Evolutionary conservation across 306 rosid genomes (phyloP).

Genomic region (Casuarina equisetifolia): DNA sequence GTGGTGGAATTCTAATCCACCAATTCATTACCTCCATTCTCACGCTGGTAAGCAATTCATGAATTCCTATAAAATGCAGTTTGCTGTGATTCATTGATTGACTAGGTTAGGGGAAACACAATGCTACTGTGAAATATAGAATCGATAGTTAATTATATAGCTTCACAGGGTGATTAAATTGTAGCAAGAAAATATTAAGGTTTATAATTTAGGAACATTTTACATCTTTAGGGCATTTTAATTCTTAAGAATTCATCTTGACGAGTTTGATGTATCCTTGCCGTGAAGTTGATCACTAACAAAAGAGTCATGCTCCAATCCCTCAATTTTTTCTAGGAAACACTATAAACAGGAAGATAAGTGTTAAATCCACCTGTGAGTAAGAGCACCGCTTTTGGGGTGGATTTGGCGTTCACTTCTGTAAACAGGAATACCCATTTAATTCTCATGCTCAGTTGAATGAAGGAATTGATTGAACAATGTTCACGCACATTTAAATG

Average conservation of each 20-base stretch:
- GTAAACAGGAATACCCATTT: neutral
- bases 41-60: slow-evolving; percentile 43
- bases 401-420: neutral
- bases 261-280: neutral
- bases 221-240: neutral
- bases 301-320: neutral
- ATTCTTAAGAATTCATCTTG: neutral
- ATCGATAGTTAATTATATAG: neutral
- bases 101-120: neutral
- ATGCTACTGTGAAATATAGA: neutral
- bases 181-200: neutral
- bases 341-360: neutral
- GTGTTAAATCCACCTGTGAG: too few species aligned
- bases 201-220: neutral
- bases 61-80: neutral
- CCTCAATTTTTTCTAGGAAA: neutral
- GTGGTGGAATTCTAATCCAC: slow-evolving; percentile 48
- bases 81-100: neutral
- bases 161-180: neutral
- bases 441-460: neutral
- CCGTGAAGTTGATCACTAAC: neutral
- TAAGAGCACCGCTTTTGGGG: too few species aligned
- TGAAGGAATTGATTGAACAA: neutral
- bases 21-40: slow-evolving; percentile 37
- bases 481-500: neutral